Percentiles rank a stretch among this genome's conserved stretches.
Evolutionary conservation across 495 filamentous ascomycete species (phyloP).

Genomic region (Daldinia childiae): DNA sequence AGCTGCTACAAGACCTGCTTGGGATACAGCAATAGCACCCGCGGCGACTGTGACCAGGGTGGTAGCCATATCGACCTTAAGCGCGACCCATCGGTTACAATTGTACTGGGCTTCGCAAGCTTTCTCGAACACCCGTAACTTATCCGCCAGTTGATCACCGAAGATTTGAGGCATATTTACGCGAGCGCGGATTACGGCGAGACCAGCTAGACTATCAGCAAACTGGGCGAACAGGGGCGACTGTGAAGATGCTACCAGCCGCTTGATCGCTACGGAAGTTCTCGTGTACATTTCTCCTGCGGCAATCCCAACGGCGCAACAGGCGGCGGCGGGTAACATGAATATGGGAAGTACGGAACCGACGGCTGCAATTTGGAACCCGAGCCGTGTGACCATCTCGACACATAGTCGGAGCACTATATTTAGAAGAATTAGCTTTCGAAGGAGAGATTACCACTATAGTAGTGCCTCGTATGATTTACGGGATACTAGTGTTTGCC

Average conservation of each 20-base stretch:
- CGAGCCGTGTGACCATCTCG: constrained; percentile 51
- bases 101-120: constrained; percentile 58
- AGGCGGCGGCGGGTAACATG: constrained; percentile 54
- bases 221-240: constrained; percentile 63
- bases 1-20: constrained; percentile 52
- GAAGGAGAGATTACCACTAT: neutral
- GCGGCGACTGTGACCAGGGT: constrained; percentile 57
- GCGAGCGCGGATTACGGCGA: constrained; percentile 59
- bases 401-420: constrained; percentile 52
- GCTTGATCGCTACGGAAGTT: constrained; percentile 56
- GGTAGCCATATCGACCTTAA: constrained; percentile 59
- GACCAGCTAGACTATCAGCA: constrained; percentile 58
- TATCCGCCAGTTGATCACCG: constrained; percentile 53
- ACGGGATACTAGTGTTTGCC: neutral
- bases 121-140: constrained; percentile 51
- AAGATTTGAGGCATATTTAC: constrained; percentile 57
- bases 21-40: constrained; percentile 57
- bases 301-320: constrained; percentile 53
- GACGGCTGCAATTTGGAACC: constrained; percentile 57
- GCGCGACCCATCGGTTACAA: constrained; percentile 61
- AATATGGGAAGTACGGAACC: constrained; percentile 61
- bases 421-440: constrained; percentile 2
- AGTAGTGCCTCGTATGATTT: neutral
- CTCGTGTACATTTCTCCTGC: constrained; percentile 62
- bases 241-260: constrained; percentile 55